Conservation (phyloP, 2,329 filamentous ascomycete genomes). For the Hysterium pulicare region DNA sequence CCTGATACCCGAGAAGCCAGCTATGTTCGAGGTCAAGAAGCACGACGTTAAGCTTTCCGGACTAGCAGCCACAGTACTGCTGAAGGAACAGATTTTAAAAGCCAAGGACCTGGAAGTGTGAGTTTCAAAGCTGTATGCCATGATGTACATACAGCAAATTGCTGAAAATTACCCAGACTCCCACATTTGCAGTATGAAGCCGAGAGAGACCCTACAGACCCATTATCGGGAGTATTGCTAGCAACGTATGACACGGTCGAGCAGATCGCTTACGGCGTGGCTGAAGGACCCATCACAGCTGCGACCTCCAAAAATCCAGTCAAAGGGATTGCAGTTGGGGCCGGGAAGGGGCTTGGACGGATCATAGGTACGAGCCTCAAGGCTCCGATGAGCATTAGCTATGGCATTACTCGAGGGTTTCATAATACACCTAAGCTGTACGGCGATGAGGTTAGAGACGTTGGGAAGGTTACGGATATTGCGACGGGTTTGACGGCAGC, state of each 20-base stretch:
- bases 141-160: too few relatives aligned
- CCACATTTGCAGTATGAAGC: too few relatives aligned
- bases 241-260: slow-evolving; percentile 21
- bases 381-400: slow-evolving; percentile 75
- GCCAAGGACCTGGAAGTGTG: slow-evolving; percentile 26
- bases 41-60: slow-evolving; percentile 23
- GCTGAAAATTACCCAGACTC: background rate
- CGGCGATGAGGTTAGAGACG: slow-evolving; percentile 71
- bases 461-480: slow-evolving; percentile 71
- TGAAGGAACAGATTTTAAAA: slow-evolving; percentile 21
- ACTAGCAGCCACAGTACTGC: slow-evolving; percentile 25
- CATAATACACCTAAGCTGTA: slow-evolving; percentile 82
- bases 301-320: slow-evolving; percentile 11
- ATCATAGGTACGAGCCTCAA: slow-evolving; percentile 69
- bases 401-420: slow-evolving; percentile 77
- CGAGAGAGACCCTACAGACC: slow-evolving; percentile 23
- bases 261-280: slow-evolving; percentile 18
- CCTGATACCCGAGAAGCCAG: slow-evolving; percentile 20
- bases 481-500: slow-evolving; percentile 71
- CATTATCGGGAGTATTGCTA: slow-evolving; percentile 17
- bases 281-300: slow-evolving; percentile 20
- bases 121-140: too few relatives aligned
- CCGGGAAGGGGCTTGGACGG: slow-evolving; percentile 62
- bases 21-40: slow-evolving; percentile 25
- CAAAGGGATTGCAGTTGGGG: slow-evolving; percentile 58